These are phyloP conservation scores for Rhododendron simsii DNA, from an alignment of 148 eudicot genomes.

Conservation along the genomic window DNA sequence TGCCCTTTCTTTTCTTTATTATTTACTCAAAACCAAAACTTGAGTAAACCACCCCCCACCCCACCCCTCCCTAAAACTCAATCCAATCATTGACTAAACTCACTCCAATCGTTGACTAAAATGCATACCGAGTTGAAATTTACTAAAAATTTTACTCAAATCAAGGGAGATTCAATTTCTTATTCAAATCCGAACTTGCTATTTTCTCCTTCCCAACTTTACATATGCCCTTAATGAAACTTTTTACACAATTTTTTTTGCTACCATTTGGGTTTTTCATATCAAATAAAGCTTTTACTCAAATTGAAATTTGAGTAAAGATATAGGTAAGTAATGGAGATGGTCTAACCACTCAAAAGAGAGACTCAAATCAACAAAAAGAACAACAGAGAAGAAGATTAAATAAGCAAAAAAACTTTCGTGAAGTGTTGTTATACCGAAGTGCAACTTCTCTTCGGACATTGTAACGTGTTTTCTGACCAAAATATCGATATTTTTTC, in stretches of 20 bases:
- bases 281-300: neutral
- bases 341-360: neutral
- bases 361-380: neutral
- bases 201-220: neutral
- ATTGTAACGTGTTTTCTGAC: slow-evolving; percentile 71
- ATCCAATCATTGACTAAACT: neutral
- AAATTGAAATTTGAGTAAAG: neutral
- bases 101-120: neutral
- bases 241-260: neutral
- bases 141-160: neutral
- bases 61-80: neutral
- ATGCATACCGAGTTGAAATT: neutral
- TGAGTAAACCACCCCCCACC: neutral
- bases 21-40: neutral
- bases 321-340: neutral
- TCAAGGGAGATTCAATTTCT: neutral
- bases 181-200: neutral
- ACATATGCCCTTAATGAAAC: neutral
- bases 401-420: neutral
- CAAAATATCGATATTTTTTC: slow-evolving; percentile 83
- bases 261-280: neutral
- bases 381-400: neutral
- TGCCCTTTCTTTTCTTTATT: neutral
- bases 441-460: slow-evolving; percentile 94
- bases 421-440: slow-evolving; percentile 33